Evolutionary conservation across 768 basidiomycete genomes (phyloP), one percentile per base, ranked within the genome.

Genomic region (Crassisporium funariophilum): DNA sequence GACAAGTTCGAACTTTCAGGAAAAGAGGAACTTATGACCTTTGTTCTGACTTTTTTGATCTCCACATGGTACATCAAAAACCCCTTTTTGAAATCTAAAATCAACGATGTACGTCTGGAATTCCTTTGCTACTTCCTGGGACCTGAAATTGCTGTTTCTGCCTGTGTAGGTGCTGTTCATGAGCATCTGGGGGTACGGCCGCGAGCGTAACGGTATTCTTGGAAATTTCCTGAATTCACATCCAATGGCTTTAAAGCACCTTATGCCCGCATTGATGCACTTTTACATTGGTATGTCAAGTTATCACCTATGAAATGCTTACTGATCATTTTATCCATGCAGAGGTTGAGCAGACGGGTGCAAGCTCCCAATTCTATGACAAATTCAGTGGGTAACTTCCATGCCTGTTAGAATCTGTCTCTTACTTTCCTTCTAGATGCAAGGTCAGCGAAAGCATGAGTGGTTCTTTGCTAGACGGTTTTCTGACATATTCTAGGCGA

Each of bases 21-120:
- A 35, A 95, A 91, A 70, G 81, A 83, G 9, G 93, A 94, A 54
- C 71, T 98, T 11, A 71, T 98, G 56, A 81, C 84, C 0, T 98
- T 98, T 68, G 79, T 84, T 15, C 70, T 99, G 55, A 93, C 91
- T 2, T 98, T 98, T 77, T 71, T 99, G 50, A 83, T 86, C 5
- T 93, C 91, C 27, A 95, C 95, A 0, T 93, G 91, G 82, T 98
- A 94, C 64, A 95, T 99, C 76, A 97, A 97, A 74, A 99, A 98
- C 57, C 97, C 97, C 0, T 98, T 95, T 75, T 65, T 99, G 57
- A 98, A 98, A 68, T 83, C 92, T 15, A 95, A 98, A 68, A 88
- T 98, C 50, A 93, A 98, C 54, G 91, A 97, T 62, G 92, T 93
- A 53, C 35, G 76, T n/a, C n/a, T 31, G 10, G 29, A n/a, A n/a